Evolutionary conservation across 208 protist genomes (phyloP).

Genomic region (Naegleria fowleri): DNA sequence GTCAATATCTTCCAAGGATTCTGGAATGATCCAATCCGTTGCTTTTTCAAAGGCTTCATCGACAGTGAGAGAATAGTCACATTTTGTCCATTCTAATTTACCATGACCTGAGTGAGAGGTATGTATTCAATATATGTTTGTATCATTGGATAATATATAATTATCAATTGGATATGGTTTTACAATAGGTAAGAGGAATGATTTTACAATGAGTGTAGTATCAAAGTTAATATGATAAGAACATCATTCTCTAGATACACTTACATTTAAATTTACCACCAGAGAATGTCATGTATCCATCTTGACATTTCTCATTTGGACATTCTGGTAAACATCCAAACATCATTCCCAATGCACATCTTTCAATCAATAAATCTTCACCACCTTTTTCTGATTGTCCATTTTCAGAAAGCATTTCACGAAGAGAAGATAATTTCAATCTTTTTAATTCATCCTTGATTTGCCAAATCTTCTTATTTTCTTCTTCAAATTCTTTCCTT

Average conservation of each 20-base stretch:
- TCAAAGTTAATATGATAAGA: no score
- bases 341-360: constrained; percentile 2
- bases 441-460: neutral
- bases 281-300: neutral
- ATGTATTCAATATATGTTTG: no score
- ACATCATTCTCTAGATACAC: no score
- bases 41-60: neutral
- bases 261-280: neutral
- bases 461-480: constrained; percentile 13
- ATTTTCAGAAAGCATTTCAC: neutral
- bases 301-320: neutral
- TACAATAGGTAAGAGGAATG: no score
- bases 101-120: neutral
- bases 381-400: neutral
- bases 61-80: neutral
- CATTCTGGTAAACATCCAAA: neutral
- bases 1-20: neutral
- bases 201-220: no score
- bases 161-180: no score
- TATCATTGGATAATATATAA: no score
- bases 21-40: neutral
- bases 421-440: neutral
- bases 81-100: neutral
- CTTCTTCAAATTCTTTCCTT: neutral
- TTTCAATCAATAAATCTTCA: neutral